Conservation (phyloP, 1,284 basidiomycete species). For the Wolfiporia cocos region DNA sequence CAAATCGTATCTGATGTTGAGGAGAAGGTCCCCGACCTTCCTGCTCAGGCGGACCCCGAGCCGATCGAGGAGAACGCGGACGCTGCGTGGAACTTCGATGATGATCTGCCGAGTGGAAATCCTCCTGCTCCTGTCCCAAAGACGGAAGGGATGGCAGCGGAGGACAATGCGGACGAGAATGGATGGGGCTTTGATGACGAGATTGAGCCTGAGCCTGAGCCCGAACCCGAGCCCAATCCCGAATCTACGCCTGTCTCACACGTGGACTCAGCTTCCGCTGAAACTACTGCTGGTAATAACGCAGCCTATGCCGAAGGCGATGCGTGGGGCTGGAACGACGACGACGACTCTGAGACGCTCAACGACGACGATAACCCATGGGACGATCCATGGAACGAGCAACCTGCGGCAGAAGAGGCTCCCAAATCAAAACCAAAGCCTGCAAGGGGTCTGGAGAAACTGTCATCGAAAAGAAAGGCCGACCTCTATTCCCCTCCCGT, state of each 20-base stretch:
- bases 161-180: no score
- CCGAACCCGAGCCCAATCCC: conserved; percentile 12
- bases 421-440: conserved; percentile 33
- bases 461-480: conserved; percentile 44
- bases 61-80: conserved; percentile 24
- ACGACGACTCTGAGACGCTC: conserved; percentile 30
- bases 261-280: no score
- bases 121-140: conserved; percentile 10
- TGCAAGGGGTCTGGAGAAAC: conserved; percentile 52
- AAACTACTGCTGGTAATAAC: no score
- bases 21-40: neutral
- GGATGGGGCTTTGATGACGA: conserved; percentile 60
- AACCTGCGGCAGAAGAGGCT: conserved; percentile 23
- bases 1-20: conserved; percentile 11
- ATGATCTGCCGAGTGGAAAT: conserved; percentile 13
- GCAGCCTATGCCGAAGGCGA: conserved; percentile 37
- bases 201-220: conserved; percentile 20
- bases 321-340: conserved; percentile 65
- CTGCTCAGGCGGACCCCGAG: conserved; percentile 3
- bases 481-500: conserved; percentile 13
- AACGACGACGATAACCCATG: conserved; percentile 29
- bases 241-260: neutral
- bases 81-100: conserved; percentile 31
- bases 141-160: no score
- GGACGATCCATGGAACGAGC: conserved; percentile 64